These are phyloP conservation scores for Metschnikowia hibisci DNA, from an alignment of 805 yeast species.

Conservation along the genomic window DNA sequence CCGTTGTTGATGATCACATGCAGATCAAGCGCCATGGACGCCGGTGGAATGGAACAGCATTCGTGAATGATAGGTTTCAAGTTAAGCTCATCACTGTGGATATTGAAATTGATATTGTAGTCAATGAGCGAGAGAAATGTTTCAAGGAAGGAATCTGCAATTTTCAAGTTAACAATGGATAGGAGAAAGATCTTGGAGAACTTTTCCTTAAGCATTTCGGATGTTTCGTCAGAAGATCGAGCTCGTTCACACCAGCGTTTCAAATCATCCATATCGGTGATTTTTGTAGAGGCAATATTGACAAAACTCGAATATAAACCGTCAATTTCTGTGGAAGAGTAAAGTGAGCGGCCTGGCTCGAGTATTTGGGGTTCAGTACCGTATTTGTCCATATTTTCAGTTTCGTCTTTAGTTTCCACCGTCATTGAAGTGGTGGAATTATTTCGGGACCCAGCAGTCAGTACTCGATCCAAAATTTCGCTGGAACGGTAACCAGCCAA, in stretches of 20 bases:
- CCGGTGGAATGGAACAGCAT: constrained; percentile 41
- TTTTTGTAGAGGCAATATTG: constrained; percentile 44
- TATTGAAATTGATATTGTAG: constrained; percentile 54
- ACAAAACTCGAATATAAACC: constrained; percentile 70
- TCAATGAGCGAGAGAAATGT: constrained; percentile 43
- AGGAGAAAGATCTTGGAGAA: constrained; percentile 71
- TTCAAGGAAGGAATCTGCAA: constrained; percentile 58
- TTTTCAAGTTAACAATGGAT: constrained; percentile 59
- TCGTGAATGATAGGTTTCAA: constrained; percentile 76
- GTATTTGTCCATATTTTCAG: constrained; percentile 2
- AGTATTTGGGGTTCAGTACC: not conserved
- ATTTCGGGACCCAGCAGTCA: not conserved
- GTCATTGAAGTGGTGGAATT: constrained; percentile 8
- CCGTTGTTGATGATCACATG: constrained; percentile 43
- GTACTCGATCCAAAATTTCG: constrained; percentile 2
- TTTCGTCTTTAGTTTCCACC: constrained; percentile 5
- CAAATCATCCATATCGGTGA: constrained; percentile 34
- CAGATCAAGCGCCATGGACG: constrained; percentile 28
- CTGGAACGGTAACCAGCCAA: constrained; percentile 17
- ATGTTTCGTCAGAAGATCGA: constrained; percentile 17
- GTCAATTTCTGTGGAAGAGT: constrained; percentile 51
- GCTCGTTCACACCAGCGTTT: constrained; percentile 41
- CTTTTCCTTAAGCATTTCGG: constrained; percentile 20
- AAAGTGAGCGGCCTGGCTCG: constrained; percentile 15
- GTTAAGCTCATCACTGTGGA: constrained; percentile 58